Evolutionary conservation across 441 rosid genomes (phyloP).

Genomic region (Corymbia citriodora): DNA sequence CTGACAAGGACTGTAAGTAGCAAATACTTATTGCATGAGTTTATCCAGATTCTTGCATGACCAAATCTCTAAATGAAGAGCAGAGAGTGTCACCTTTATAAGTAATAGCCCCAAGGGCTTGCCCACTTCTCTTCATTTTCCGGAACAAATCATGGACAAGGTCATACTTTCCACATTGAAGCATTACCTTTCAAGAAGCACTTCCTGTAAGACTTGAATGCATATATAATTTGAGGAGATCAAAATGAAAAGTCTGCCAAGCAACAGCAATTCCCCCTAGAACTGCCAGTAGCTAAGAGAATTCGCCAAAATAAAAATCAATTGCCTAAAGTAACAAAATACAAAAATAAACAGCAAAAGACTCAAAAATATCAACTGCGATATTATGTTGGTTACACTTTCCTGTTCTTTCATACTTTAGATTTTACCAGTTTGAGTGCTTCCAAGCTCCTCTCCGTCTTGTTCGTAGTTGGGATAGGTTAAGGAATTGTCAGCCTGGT

Average conservation of each 20-base stretch:
- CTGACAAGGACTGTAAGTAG: slow-evolving; percentile 59
- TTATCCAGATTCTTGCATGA: not conserved
- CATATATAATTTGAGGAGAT: slow-evolving; percentile 16
- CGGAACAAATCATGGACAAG: slow-evolving; percentile 57
- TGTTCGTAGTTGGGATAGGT: not conserved
- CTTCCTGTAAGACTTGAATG: slow-evolving; percentile 47
- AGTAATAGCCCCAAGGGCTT: slow-evolving; percentile 64
- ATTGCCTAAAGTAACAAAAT: not conserved
- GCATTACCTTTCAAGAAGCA: slow-evolving; percentile 83
- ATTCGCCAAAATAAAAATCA: not conserved
- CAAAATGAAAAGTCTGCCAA: not conserved
- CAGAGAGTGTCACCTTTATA: slow-evolving; percentile 52
- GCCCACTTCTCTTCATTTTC: slow-evolving; percentile 77
- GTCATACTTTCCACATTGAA: slow-evolving; percentile 77
- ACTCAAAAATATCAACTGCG: not conserved
- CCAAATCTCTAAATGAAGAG: not conserved
- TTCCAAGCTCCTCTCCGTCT: not conserved
- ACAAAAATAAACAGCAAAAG: not conserved
- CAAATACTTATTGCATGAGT: not conserved
- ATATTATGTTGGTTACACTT: not conserved
- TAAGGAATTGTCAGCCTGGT: not conserved
- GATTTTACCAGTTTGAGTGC: not conserved
- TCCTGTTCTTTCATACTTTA: not conserved
- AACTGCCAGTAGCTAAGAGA: not conserved
- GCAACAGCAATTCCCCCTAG: not conserved